A percentile compares a stretch with the other conserved stretches of the same genome.
These are phyloP conservation scores for Phytophthora meadii DNA, from an alignment of 352 stramenopile species.

Conservation along the genomic window DNA sequence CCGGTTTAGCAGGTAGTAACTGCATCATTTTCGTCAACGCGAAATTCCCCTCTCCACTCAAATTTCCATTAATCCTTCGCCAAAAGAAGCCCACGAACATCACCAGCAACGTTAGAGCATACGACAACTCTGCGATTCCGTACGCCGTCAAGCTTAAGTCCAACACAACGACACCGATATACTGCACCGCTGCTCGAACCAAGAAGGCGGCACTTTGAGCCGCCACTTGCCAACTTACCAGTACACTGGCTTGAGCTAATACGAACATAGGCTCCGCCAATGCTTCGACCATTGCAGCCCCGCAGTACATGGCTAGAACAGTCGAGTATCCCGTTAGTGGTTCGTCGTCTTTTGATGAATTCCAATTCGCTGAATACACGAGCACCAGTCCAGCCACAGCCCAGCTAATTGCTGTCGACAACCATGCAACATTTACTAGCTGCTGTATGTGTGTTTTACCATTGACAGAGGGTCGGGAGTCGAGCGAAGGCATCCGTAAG, in stretches of 20 bases:
- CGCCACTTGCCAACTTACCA: slow-evolving; percentile 85
- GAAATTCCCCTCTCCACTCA: slow-evolving; percentile 26
- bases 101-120: slow-evolving; percentile 63
- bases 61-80: slow-evolving; percentile 40
- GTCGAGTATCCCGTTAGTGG: slow-evolving; percentile 53
- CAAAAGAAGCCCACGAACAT: slow-evolving; percentile 70
- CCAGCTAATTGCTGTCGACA: slow-evolving; percentile 74
- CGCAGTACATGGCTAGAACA: slow-evolving; percentile 79
- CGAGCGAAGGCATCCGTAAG: slow-evolving; percentile 78
- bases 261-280: slow-evolving; percentile 86
- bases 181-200: slow-evolving; percentile 71
- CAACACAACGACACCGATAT: slow-evolving; percentile 67
- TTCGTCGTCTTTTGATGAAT: slow-evolving; percentile 17
- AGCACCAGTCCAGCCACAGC: slow-evolving; percentile 46
- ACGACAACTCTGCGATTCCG: slow-evolving; percentile 78
- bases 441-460: slow-evolving; percentile 49
- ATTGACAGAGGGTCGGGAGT: slow-evolving; percentile 26
- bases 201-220: slow-evolving; percentile 82
- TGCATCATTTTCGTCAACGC: slow-evolving; percentile 60
- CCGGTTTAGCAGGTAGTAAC: slow-evolving; percentile 49
- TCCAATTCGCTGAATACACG: slow-evolving; percentile 22
- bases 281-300: slow-evolving; percentile 80
- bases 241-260: slow-evolving; percentile 75
- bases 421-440: slow-evolving; percentile 81
- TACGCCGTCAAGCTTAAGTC: slow-evolving; percentile 77